Conservation (phyloP, 2,329 filamentous ascomycete species). For the Cladosporium oxysporum region DNA sequence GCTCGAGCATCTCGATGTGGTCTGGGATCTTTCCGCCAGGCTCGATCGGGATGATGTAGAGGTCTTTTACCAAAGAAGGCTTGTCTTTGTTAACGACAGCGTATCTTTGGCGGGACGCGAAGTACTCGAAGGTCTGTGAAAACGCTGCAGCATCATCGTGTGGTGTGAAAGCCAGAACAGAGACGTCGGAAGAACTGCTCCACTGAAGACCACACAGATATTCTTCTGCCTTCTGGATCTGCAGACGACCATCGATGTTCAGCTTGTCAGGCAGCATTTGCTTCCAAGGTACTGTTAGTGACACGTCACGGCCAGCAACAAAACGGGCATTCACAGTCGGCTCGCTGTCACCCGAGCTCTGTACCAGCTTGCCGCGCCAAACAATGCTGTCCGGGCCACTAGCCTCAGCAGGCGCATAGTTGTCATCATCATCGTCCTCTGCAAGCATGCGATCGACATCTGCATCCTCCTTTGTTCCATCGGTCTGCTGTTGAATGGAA, state of each 20-base stretch:
- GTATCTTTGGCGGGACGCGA: constrained; percentile 77
- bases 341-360: constrained; percentile 40
- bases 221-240: constrained; percentile 78
- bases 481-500: constrained; percentile 34
- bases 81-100: constrained; percentile 74
- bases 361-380: constrained; percentile 71
- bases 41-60: constrained; percentile 85
- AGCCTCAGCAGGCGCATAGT: constrained; percentile 79
- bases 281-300: constrained; percentile 67
- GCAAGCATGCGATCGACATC: constrained; percentile 89
- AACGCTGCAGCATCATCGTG: constrained; percentile 66
- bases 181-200: constrained; percentile 78
- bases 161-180: constrained; percentile 71
- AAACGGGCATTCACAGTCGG: constrained; percentile 71
- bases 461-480: constrained; percentile 71
- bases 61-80: constrained; percentile 71
- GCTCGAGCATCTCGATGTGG: constrained; percentile 85
- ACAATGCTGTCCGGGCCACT: constrained; percentile 69
- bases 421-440: constrained; percentile 70
- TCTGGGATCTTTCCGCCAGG: constrained; percentile 72
- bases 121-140: constrained; percentile 81
- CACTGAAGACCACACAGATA: constrained; percentile 88
- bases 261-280: constrained; percentile 71
- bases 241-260: constrained; percentile 76
- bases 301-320: constrained; percentile 80